Conservation (phyloP, 78 protist species). For the Dictyostelium capitatum region DNA sequence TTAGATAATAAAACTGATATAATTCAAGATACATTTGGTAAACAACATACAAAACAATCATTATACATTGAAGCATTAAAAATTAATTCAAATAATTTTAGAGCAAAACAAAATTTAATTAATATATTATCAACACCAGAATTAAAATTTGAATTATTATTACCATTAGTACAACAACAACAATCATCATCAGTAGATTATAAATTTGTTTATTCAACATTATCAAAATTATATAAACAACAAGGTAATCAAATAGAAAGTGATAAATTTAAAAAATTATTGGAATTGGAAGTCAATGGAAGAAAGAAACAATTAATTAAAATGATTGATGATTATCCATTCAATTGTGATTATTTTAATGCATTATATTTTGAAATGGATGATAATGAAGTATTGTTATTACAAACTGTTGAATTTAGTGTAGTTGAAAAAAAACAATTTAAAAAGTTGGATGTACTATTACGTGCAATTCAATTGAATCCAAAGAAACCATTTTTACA, state of each 20-base stretch:
- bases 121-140: neutral
- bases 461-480: neutral
- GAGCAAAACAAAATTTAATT: neutral
- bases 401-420: neutral
- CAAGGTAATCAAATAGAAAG: neutral
- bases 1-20: neutral
- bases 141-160: neutral
- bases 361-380: neutral
- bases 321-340: neutral
- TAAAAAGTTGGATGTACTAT: neutral
- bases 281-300: neutral
- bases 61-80: neutral
- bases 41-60: neutral
- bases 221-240: neutral
- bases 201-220: neutral
- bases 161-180: neutral
- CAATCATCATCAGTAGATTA: neutral
- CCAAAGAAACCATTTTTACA: conserved; percentile 4
- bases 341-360: conserved; percentile 1
- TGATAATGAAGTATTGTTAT: neutral
- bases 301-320: neutral
- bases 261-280: neutral
- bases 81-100: neutral
- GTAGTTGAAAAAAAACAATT: neutral
- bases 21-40: neutral